Conservation (phyloP, 192 early-diverging fungal species). For the Spizellomyces sp. region DNA sequence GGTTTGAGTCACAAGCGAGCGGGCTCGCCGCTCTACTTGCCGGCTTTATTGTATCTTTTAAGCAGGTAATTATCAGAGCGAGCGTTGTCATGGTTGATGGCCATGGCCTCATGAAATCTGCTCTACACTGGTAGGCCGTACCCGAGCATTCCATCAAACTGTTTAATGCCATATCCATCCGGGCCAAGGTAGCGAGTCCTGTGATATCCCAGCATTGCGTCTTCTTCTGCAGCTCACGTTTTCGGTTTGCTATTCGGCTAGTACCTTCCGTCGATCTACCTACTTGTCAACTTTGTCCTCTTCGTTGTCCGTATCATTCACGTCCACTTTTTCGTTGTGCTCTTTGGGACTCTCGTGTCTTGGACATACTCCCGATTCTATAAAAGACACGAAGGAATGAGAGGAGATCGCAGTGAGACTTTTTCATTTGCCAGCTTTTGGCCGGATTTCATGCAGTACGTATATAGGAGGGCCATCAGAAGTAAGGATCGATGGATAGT, state of each 20-base stretch:
- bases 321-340: slow-evolving; percentile 66
- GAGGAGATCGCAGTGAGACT: slow-evolving; percentile 86
- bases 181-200: slow-evolving; percentile 63
- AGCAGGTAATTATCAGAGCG: slow-evolving; percentile 54
- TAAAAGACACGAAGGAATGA: slow-evolving; percentile 73
- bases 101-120: no score
- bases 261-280: slow-evolving; percentile 51
- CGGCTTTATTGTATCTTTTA: slow-evolving; percentile 84
- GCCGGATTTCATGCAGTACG: slow-evolving; percentile 81
- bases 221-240: slow-evolving; percentile 34
- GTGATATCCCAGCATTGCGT: neutral
- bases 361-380: slow-evolving; percentile 90
- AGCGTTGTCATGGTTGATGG: no score
- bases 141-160: slow-evolving; percentile 83
- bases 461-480: no score
- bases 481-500: neutral
- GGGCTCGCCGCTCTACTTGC: slow-evolving; percentile 74
- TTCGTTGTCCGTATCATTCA: slow-evolving; percentile 53
- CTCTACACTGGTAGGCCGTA: slow-evolving; percentile 38
- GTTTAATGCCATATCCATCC: slow-evolving; percentile 67
- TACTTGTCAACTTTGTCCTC: slow-evolving; percentile 43
- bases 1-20: slow-evolving; percentile 62
- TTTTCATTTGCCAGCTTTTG: slow-evolving; percentile 92
- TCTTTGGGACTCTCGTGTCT: slow-evolving; percentile 70
- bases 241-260: slow-evolving; percentile 46